These are phyloP conservation scores for Pythium oligandrum DNA, from an alignment of 352 stramenopile genomes.

Conservation along the genomic window DNA sequence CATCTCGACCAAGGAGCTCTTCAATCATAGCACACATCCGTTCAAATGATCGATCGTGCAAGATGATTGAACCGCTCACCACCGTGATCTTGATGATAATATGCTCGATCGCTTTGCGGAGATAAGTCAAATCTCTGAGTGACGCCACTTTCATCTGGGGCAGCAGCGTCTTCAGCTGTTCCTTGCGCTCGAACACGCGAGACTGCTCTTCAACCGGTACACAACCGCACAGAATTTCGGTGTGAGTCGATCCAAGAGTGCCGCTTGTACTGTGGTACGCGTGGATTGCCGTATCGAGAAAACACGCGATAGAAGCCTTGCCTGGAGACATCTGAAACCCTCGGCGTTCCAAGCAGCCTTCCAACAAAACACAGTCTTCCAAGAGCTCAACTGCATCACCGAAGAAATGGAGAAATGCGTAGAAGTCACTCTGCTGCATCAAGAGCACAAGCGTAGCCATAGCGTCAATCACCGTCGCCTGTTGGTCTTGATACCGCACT, in stretches of 20 bases:
- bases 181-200: slow-evolving; percentile 8
- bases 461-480: slow-evolving; percentile 11
- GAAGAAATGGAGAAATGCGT: slow-evolving; percentile 23
- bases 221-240: slow-evolving; percentile 18
- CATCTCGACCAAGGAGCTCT: slow-evolving; percentile 14
- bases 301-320: slow-evolving; percentile 17
- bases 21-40: slow-evolving; percentile 14
- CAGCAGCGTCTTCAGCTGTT: slow-evolving; percentile 20
- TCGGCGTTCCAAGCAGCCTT: slow-evolving; percentile 16
- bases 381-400: slow-evolving; percentile 18
- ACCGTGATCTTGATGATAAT: slow-evolving; percentile 12
- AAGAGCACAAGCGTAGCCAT: slow-evolving; percentile 17
- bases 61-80: slow-evolving; percentile 6
- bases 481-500: slow-evolving; percentile 10
- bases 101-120: slow-evolving; percentile 14
- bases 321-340: slow-evolving; percentile 1
- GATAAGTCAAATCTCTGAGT: slow-evolving; percentile 4
- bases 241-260: slow-evolving; percentile 9
- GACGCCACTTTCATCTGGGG: slow-evolving; percentile 11
- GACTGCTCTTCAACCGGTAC: slow-evolving; percentile 10
- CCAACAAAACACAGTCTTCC: slow-evolving; percentile 24
- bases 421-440: slow-evolving; percentile 16
- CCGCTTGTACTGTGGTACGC: slow-evolving; percentile 21
- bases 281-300: slow-evolving; percentile 25
- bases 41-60: slow-evolving; percentile 12